A percentile compares a stretch with the other conserved stretches of the same genome.
Conservation (phyloP, 768 basidiomycete species). For the Coprinopsis cinerea region DNA sequence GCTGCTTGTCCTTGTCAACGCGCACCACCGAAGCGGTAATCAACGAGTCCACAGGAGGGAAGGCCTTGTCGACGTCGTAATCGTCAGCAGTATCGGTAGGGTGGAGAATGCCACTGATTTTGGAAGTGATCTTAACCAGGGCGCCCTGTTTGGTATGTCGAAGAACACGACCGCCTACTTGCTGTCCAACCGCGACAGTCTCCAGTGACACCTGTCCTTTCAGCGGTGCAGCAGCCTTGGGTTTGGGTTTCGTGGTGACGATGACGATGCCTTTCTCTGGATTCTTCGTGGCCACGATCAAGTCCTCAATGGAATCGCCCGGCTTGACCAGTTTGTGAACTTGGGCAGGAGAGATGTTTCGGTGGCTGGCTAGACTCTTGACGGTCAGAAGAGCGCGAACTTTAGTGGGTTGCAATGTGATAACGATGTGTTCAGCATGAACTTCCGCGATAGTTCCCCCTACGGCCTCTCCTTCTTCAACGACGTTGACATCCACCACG, state of each 20-base stretch:
- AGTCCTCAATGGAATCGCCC: slow-evolving; percentile 66
- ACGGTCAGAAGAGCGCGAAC: slow-evolving; percentile 82
- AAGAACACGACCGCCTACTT: slow-evolving; percentile 75
- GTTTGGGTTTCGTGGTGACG: slow-evolving; percentile 67
- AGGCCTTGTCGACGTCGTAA: slow-evolving; percentile 50
- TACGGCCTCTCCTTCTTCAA: slow-evolving; percentile 73
- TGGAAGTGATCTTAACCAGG: slow-evolving; percentile 66
- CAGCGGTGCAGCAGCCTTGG: slow-evolving; percentile 38
- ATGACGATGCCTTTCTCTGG: slow-evolving; percentile 82
- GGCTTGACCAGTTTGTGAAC: slow-evolving; percentile 55
- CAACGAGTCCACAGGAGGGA: slow-evolving; percentile 59
- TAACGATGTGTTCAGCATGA: slow-evolving; percentile 77
- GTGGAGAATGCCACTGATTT: slow-evolving; percentile 72
- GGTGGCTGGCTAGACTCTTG: slow-evolving; percentile 80
- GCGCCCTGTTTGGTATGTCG: slow-evolving; percentile 68
- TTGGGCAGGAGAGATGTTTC: slow-evolving; percentile 58
- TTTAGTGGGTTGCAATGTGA: slow-evolving; percentile 64
- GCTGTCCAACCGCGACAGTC: slow-evolving; percentile 61
- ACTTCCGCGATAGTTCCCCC: slow-evolving; percentile 71
- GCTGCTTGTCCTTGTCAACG: slow-evolving; percentile 60
- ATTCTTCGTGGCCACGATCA: slow-evolving; percentile 88
- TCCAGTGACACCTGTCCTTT: slow-evolving; percentile 57
- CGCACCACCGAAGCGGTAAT: slow-evolving; percentile 67
- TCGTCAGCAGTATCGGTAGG: slow-evolving; percentile 81
- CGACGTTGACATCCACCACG: slow-evolving; percentile 57